A percentile compares a stretch with the other conserved stretches of the same genome.
These are phyloP conservation scores for Carex kokanica DNA, from an alignment of 176 grass and related monocot species.

Conservation along the genomic window DNA sequence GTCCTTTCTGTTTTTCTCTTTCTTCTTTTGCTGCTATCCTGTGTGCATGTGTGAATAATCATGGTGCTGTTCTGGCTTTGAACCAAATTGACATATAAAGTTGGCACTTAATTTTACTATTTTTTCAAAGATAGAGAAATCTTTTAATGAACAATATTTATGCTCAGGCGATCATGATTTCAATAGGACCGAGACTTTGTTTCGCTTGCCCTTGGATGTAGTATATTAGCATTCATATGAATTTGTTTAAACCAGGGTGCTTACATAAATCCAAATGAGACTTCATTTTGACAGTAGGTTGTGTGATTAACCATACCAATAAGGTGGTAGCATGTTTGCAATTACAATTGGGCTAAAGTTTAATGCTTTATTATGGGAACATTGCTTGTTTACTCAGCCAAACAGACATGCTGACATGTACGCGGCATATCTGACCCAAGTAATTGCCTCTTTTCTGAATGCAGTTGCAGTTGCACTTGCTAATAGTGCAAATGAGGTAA, in stretches of 20 bases:
- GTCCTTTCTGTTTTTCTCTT: neutral
- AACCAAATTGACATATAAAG: neutral
- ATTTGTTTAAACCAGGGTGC: neutral
- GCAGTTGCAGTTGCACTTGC: slow-evolving; percentile 78
- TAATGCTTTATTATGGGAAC: neutral
- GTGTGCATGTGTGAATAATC: neutral
- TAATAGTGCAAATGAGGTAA: slow-evolving; percentile 84
- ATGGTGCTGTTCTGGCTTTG: neutral
- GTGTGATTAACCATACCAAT: neutral
- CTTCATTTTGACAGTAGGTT: neutral
- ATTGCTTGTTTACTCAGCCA: slow-evolving; percentile 1
- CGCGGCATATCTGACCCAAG: neutral
- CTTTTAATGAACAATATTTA: neutral
- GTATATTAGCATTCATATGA: neutral
- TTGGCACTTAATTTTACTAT: neutral
- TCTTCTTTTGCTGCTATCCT: neutral
- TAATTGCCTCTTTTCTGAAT: slow-evolving; percentile 1
- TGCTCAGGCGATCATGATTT: neutral
- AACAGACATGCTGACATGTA: neutral
- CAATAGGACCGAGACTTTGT: neutral
- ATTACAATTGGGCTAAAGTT: neutral
- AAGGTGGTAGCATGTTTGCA: neutral
- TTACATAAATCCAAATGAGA: neutral
- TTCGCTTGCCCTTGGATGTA: neutral
- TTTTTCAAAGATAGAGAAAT: neutral